A percentile compares a stretch with the other conserved stretches of the same genome.
Evolutionary conservation across 345 rosid genomes (phyloP).

Genomic region (Ricinus communis): DNA sequence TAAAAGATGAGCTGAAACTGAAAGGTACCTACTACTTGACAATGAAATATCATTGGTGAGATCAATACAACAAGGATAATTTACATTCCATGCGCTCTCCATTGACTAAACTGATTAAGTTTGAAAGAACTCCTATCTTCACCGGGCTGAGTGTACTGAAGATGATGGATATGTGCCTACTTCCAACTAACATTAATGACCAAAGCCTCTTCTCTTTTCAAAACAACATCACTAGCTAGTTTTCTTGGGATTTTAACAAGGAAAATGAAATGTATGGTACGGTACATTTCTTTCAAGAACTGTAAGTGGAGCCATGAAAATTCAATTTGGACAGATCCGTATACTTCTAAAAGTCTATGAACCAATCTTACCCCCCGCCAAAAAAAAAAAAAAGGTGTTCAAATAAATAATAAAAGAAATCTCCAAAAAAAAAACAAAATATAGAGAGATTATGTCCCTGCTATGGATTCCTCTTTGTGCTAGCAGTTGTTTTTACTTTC

Average conservation of each 20-base stretch:
- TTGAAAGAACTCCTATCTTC: constrained; percentile 18
- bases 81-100: constrained; percentile 8
- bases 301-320: constrained; percentile 22
- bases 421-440: constrained; percentile 5
- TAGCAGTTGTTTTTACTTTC: not conserved
- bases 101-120: constrained; percentile 1
- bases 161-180: constrained; percentile 20
- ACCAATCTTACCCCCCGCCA: constrained; percentile 17
- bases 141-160: constrained; percentile 28
- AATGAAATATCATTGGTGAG: constrained; percentile 24
- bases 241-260: constrained; percentile 1
- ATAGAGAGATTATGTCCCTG: not conserved
- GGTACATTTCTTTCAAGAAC: not conserved
- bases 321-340: not conserved
- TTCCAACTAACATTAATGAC: constrained; percentile 12
- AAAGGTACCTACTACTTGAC: constrained; percentile 5
- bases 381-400: constrained; percentile 6
- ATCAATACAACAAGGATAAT: constrained; percentile 22
- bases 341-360: constrained; percentile 14
- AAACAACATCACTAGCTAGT: not conserved
- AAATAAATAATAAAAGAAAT: no score
- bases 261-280: not conserved
- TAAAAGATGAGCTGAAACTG: no score
- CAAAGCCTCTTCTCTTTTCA: not conserved
- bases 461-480: not conserved